A percentile compares a stretch with the other conserved stretches of the same genome.
Conservation (phyloP, 2,329 filamentous ascomycete species). For the Aspergillus proliferans region DNA sequence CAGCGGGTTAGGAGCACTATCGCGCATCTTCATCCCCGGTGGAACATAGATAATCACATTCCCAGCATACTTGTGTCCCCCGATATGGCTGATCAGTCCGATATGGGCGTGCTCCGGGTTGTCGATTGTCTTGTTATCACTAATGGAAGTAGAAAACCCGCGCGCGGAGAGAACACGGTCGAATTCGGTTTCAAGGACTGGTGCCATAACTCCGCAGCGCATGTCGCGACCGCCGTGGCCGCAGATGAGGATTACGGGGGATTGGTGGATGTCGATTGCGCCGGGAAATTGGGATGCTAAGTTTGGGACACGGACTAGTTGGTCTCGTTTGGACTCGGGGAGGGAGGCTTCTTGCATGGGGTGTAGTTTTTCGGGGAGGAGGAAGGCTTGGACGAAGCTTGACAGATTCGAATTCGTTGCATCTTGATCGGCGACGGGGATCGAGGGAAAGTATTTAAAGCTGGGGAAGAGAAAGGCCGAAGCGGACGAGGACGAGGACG, state of each 20-base stretch:
- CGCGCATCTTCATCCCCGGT: slow-evolving; percentile 22
- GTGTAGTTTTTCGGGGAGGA: slow-evolving; percentile 32
- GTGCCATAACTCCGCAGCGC: slow-evolving; percentile 75
- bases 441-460: slow-evolving; percentile 71
- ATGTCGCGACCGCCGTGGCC: slow-evolving; percentile 76
- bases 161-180: slow-evolving; percentile 33
- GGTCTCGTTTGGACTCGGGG: slow-evolving; percentile 19
- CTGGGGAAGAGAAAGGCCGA: slow-evolving; percentile 74
- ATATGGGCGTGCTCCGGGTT: slow-evolving; percentile 31
- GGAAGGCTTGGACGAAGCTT: slow-evolving; percentile 40
- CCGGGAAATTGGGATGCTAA: slow-evolving; percentile 48
- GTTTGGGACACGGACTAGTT: slow-evolving; percentile 45
- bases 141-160: slow-evolving; percentile 22
- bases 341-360: slow-evolving; percentile 26
- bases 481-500: slow-evolving; percentile 32
- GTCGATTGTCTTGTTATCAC: slow-evolving; percentile 20
- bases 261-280: slow-evolving; percentile 57
- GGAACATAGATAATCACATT: slow-evolving; percentile 80
- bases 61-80: slow-evolving; percentile 90
- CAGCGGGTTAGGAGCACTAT: slow-evolving; percentile 25
- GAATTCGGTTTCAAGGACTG: slow-evolving; percentile 66
- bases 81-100: slow-evolving; percentile 68
- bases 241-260: slow-evolving; percentile 66
- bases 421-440: slow-evolving; percentile 51
- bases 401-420: slow-evolving; percentile 25